Evolutionary conservation across 2,329 filamentous ascomycete genomes (phyloP).

Genomic region (Myotisia sp.): DNA sequence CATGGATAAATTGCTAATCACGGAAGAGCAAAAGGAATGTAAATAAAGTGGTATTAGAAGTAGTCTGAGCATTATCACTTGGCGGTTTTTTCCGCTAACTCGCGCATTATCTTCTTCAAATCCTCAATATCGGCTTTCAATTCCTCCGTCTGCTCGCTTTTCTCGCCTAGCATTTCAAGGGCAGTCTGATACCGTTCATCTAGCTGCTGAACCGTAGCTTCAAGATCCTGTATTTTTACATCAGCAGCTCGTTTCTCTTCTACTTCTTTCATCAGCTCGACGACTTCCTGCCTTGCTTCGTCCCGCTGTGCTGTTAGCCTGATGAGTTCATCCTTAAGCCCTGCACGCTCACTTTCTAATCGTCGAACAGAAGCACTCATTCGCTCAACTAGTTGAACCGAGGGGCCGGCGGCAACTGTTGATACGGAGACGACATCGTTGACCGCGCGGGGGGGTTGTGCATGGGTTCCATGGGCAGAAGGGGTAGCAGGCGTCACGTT

Average conservation of each 20-base stretch:
- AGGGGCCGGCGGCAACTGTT: constrained; percentile 78
- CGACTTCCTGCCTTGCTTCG: constrained; percentile 83
- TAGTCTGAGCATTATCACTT: constrained; percentile 45
- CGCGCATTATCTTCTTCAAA: constrained; percentile 90
- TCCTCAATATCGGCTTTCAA: constrained; percentile 76
- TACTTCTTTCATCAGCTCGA: constrained; percentile 71
- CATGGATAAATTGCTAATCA: constrained; percentile 2
- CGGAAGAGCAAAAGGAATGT: background rate
- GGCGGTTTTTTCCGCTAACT: constrained; percentile 74
- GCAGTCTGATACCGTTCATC: constrained; percentile 76
- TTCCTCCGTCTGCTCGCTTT: constrained; percentile 90
- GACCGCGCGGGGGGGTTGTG: constrained; percentile 41
- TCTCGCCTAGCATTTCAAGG: constrained; percentile 88
- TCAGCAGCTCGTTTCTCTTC: constrained; percentile 53
- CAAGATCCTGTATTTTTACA: constrained; percentile 47
- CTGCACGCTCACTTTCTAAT: constrained; percentile 81
- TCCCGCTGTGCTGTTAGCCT: constrained; percentile 75
- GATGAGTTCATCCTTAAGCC: constrained; percentile 69
- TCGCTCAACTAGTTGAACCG: constrained; percentile 85
- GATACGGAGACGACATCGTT: constrained; percentile 81
- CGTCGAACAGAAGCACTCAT: constrained; percentile 89
- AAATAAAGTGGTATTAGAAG: background rate
- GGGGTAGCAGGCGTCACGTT: constrained; percentile 23
- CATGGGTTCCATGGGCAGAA: constrained; percentile 26
- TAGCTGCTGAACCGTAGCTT: constrained; percentile 53